Evolutionary conservation across 805 yeast genomes (phyloP), one percentile per base, ranked within the genome.

Genomic region (Danielia oregonensis): DNA sequence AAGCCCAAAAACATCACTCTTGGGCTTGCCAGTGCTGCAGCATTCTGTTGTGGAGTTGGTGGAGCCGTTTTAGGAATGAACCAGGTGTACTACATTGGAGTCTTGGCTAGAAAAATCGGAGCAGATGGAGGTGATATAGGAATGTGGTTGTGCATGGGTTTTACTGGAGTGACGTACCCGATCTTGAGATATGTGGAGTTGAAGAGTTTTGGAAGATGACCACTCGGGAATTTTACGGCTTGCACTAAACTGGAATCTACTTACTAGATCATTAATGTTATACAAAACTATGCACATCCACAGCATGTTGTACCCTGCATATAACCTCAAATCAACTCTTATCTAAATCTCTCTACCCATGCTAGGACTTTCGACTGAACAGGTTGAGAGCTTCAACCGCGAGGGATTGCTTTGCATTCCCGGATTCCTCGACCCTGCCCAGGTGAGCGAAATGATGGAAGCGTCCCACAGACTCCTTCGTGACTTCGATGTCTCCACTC

Each of bases 391-490:
- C 4, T 84, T 78, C 49, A 44, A 74, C 6, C 46, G 46, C 1
- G 75, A 82, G 21, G 93, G 94, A 0, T 74, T 80, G 48, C 57
- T 84, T 3, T 75, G 80, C 19, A 57, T 84, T 11, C 77, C 75
- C 0, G 65, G 68, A 36, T 86, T 78, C 45, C 61, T 84, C 13
- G 43, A 68, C 1, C 42, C 51, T 1, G 63, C 59, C 1, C 70
- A 73, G 28, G 70, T 76, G 3, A 30, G 43, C 0, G 47, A 43
- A 1, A 54, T 82, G 24, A 52, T 78, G 27, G 33, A 41, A 0
- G 68, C 70, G 41, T 65, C 84, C 2, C 59, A 62, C 10, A 35
- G 54, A 13, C 58, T 84, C 17, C 62, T 81, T 29, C 43, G 51
- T 1, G 60, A 67, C 5, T 68, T 84, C 32, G 80, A 80, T 43